Evolutionary conservation across 2,329 filamentous ascomycete genomes (phyloP).

Genomic region (Claviceps quebecensis): DNA sequence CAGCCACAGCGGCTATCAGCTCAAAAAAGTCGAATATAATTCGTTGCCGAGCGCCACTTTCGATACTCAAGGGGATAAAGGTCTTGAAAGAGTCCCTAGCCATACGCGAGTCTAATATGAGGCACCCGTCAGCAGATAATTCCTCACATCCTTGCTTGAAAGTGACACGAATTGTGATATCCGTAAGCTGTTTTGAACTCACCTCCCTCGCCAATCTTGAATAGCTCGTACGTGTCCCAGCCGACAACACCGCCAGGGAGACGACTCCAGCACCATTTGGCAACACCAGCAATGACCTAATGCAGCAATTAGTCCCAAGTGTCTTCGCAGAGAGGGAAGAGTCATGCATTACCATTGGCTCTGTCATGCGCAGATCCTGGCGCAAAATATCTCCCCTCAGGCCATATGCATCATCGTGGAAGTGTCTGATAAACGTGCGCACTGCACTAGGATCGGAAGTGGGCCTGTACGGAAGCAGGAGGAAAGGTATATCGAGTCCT

Average conservation of each 20-base stretch:
- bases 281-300: slow-evolving; percentile 79
- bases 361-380: slow-evolving; percentile 82
- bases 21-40: slow-evolving; percentile 98
- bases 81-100: slow-evolving; percentile 89
- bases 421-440: slow-evolving; percentile 83
- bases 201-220: slow-evolving; percentile 90
- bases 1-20: slow-evolving; percentile 76
- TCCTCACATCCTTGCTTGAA: background rate
- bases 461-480: slow-evolving; percentile 86
- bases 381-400: slow-evolving; percentile 56
- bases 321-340: background rate
- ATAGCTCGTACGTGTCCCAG: slow-evolving; percentile 94
- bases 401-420: slow-evolving; percentile 58
- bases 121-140: background rate
- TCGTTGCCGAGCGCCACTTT: slow-evolving; percentile 67
- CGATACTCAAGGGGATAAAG: slow-evolving; percentile 87
- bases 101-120: slow-evolving; percentile 63
- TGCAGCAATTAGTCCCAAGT: background rate
- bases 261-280: slow-evolving; percentile 98
- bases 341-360: slow-evolving; percentile 65
- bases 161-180: no score
- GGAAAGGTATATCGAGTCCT: slow-evolving; percentile 84
- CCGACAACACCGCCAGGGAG: slow-evolving; percentile 82
- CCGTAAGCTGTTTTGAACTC: slow-evolving; percentile 10
- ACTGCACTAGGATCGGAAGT: slow-evolving; percentile 85